Evolutionary conservation across 73 alveolate genomes (phyloP).

Genomic region (Stentor roeselii): DNA sequence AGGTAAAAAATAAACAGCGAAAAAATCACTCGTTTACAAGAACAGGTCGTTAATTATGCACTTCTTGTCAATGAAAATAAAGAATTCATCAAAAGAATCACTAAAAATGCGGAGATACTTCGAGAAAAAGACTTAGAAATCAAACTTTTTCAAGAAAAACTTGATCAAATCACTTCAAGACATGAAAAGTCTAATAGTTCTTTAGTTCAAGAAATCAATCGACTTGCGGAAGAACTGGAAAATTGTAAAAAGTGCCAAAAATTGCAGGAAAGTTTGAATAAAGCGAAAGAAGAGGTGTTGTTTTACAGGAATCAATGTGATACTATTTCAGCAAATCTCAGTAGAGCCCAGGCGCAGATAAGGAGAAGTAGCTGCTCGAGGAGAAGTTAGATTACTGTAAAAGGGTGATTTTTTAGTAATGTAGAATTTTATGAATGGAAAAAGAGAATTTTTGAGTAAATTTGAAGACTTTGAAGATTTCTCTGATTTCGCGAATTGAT

Average conservation of each 20-base stretch:
- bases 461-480: too few species aligned
- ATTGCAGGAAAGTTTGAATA: background rate
- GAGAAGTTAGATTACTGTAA: too few species aligned
- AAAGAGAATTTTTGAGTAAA: too few species aligned
- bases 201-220: background rate
- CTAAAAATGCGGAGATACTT: background rate
- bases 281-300: background rate
- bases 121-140: background rate
- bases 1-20: background rate
- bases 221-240: background rate
- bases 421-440: too few species aligned
- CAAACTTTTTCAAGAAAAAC: background rate
- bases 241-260: background rate
- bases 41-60: background rate
- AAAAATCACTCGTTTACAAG: background rate
- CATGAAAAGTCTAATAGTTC: background rate
- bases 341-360: constrained; percentile 17
- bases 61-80: background rate
- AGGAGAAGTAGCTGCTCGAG: background rate
- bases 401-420: too few species aligned
- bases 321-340: constrained; percentile 4
- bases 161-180: background rate
- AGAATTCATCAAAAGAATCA: background rate
- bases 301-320: constrained; percentile 7
- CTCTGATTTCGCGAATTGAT: too few species aligned